phyloP scores from a whole-genome alignment of 1,139 yeast species.

The Groenewaldozyma sp. region DNA sequence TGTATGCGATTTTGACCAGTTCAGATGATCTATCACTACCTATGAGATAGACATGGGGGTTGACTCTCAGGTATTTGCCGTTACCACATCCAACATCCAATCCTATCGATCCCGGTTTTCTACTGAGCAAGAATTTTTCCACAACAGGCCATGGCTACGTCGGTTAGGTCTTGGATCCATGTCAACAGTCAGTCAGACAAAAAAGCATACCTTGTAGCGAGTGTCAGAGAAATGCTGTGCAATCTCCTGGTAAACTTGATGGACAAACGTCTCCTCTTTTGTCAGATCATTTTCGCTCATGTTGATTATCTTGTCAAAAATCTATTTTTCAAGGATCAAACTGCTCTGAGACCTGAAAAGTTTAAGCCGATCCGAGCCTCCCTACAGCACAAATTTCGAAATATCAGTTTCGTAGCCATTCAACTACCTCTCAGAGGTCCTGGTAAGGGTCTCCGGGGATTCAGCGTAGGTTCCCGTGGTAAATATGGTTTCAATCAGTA shows the following conservation, averaged over 20 bases:
- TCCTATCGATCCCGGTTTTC: slow-evolving; percentile 40
- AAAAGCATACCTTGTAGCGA: slow-evolving; percentile 48
- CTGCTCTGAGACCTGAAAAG: neutral
- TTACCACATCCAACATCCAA: slow-evolving; percentile 83
- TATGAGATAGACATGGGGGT: slow-evolving; percentile 53
- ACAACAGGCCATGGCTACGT: slow-evolving; percentile 89
- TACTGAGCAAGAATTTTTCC: slow-evolving; percentile 47
- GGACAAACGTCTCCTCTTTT: slow-evolving; percentile 75
- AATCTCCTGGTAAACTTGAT: slow-evolving; percentile 81
- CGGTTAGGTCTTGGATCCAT: neutral
- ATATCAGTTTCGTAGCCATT: too few species aligned
- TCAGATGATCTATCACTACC: slow-evolving; percentile 86
- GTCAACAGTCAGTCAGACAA: neutral
- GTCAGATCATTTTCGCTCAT: slow-evolving; percentile 11
- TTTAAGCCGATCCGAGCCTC: neutral
- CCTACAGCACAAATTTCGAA: neutral
- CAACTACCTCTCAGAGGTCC: too few species aligned
- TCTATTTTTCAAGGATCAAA: too few species aligned
- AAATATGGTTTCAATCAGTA: too few species aligned
- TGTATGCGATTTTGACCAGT: slow-evolving; percentile 59
- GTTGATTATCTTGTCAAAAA: too few species aligned
- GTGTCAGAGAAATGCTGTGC: slow-evolving; percentile 92
- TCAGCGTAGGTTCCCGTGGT: too few species aligned
- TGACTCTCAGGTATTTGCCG: slow-evolving; percentile 78
- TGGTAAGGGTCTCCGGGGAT: too few species aligned